Base-by-base conservation (phyloP, 768 basidiomycete species). In the Suillus alpinus region DNA sequence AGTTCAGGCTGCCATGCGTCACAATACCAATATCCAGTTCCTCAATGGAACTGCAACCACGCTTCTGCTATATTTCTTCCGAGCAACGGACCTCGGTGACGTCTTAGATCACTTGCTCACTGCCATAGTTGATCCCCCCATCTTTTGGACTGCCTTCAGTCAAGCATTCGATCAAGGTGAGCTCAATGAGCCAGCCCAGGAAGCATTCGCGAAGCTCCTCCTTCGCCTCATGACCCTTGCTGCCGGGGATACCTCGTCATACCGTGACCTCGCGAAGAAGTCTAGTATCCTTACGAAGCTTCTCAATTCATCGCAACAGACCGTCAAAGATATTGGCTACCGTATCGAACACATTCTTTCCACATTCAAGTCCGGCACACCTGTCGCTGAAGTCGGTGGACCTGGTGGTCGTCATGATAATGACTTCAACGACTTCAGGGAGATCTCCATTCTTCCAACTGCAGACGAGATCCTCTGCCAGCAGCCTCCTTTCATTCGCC, bases 341-440 rank as follows among this genome's bases (percentile, higher is more conserved):
- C 75, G 77, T 55, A 77, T 84, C 62, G 76, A 80, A 61, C 71
- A 80, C 39, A 70, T 79, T 36, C 39, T 79, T 36, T 66, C 71
- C 37, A 71, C 74, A 10, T 63, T 67, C 31, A 68, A 65, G 6
- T 26, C 60, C 23, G 65, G 65, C 8, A 68, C 69, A 6, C 52
- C 61, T 6, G 55, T 63, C 18, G 66, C 70, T 13, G 65, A 53
- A 3, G 49, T 56, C 10, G 63, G 67, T 20, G 70, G 73, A 9
- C 83, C 88, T 1, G 88, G 88, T 0, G 88, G 87, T 4, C 78
- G 88, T 3, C 88, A 89, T 59, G 86, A 88, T 64, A 89, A 90
- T 56, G 88, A 90, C 67, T 83, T 83, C 51, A 71, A 71, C 14
- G 79, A 88, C 57, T 89, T 87, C 63, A 81, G 83, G 6, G 62